Percentiles rank a stretch among this genome's conserved stretches.
phyloP scores from a whole-genome alignment of 2,329 filamentous ascomycete genomes.

The Huntiella savannae region DNA sequence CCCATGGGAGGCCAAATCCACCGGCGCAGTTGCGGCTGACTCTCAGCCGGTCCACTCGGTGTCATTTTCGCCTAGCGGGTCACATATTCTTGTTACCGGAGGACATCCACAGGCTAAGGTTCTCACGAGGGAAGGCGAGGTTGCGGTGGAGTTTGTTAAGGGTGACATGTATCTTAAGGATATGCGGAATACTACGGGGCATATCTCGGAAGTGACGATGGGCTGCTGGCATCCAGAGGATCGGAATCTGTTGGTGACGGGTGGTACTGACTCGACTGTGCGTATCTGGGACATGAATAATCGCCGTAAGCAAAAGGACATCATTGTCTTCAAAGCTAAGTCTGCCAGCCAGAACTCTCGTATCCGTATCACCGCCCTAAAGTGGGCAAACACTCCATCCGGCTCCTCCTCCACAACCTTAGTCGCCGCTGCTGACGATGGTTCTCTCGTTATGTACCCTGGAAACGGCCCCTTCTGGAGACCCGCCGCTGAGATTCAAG shows the following conservation, averaged over 20 bases:
- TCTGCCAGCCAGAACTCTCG: slow-evolving; percentile 75
- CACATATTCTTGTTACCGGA: slow-evolving; percentile 64
- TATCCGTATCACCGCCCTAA: slow-evolving; percentile 82
- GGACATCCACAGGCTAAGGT: slow-evolving; percentile 83
- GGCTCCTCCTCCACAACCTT: slow-evolving; percentile 56
- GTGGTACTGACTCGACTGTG: slow-evolving; percentile 84
- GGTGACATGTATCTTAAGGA: slow-evolving; percentile 97
- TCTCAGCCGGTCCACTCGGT: slow-evolving; percentile 77
- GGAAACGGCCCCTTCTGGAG: slow-evolving; percentile 73
- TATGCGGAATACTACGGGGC: slow-evolving; percentile 94
- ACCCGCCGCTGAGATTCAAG: slow-evolving; percentile 63
- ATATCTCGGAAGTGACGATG: slow-evolving; percentile 77
- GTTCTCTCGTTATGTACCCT: slow-evolving; percentile 77
- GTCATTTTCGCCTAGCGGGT: slow-evolving; percentile 64
- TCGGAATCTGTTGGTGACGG: slow-evolving; percentile 69
- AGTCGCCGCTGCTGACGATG: slow-evolving; percentile 69
- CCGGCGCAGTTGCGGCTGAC: slow-evolving; percentile 46
- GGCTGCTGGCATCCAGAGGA: slow-evolving; percentile 84
- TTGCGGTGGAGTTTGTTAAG: slow-evolving; percentile 76
- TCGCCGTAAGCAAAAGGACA: slow-evolving; percentile 72
- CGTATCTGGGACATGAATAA: slow-evolving; percentile 95
- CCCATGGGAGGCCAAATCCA: slow-evolving; percentile 55
- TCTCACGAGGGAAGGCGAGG: slow-evolving; percentile 72
- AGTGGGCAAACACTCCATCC: slow-evolving; percentile 56
- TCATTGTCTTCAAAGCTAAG: slow-evolving; percentile 89